Base-by-base conservation (phyloP, 352 stramenopile genomes). In the Phytophthora multivora region DNA sequence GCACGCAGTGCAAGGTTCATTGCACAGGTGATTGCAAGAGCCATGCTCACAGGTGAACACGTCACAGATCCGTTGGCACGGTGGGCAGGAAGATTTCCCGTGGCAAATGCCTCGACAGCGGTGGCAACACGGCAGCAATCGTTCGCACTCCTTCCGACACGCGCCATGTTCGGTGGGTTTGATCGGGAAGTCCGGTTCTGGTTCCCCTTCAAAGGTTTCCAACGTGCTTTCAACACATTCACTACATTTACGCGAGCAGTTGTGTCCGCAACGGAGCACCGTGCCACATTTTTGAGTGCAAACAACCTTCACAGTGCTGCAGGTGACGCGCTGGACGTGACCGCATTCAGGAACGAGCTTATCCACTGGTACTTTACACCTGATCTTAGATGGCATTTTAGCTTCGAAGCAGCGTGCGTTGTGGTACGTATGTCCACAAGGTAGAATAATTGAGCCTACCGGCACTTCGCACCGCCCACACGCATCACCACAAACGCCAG, bases 71-170 rank as follows among this genome's bases (percentile, higher is more conserved):
- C 63, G 35, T 9, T 65, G 36, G 41, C 87, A 96, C 12, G 86
- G 85, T 35, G 70, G 72, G 41, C 87, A 96, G 6, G 66, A 45
- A 2, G 53, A 54, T 18, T 60, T 64, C 2, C 66, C 63, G 59
- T 96, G 85, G 51, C 87, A 96, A 26, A 69, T n/a, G 12, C 54
- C 67, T 13, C 55, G 59, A 51, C 87, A 96, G 4, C 59, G 35
- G 58, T 96, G 87, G 18, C 78, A 79, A 43, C 87, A 96, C 21
- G 82, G 63, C 15, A 96, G 52, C 35, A 71, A 51, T 35, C 85
- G 70, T 21, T 84, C 83, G 42, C 85, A 96, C 21, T 72, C 67
- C 53, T 89, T 76, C 42, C 71, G 70, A 59, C 87, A 96, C 4
- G 45, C 39, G 2, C 70, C 75, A 19, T 89, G 64, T 51, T 79